These are phyloP conservation scores for Alnus rubra DNA, from an alignment of 306 rosid species.

Conservation along the genomic window DNA sequence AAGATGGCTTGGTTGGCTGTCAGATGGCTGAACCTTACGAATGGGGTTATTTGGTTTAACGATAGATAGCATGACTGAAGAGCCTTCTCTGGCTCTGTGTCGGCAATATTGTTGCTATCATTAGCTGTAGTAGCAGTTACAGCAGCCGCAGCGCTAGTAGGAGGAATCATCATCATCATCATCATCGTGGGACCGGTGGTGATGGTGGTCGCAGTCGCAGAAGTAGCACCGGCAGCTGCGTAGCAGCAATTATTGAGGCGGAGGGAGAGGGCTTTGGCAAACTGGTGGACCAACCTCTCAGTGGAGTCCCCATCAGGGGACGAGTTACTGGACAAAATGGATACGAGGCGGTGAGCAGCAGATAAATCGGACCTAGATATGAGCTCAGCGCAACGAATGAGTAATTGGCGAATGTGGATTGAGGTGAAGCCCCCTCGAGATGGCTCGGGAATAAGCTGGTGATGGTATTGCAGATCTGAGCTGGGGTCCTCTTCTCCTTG, in stretches of 20 bases:
- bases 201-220: background rate
- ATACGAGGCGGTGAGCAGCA: slow-evolving; percentile 43
- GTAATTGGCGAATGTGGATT: slow-evolving; percentile 40
- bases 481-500: slow-evolving; percentile 15
- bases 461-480: slow-evolving; percentile 21
- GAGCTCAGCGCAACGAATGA: slow-evolving; percentile 46
- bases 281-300: slow-evolving; percentile 44
- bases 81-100: slow-evolving; percentile 13
- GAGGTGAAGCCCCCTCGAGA: background rate
- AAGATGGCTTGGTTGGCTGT: slow-evolving; percentile 63
- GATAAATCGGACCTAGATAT: slow-evolving; percentile 43
- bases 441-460: background rate
- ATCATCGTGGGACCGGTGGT: background rate
- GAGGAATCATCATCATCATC: slow-evolving; percentile 4
- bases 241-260: slow-evolving; percentile 20
- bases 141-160: background rate
- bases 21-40: slow-evolving; percentile 49
- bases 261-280: slow-evolving; percentile 42
- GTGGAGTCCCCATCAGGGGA: slow-evolving; percentile 49
- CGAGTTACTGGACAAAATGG: slow-evolving; percentile 38
- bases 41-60: slow-evolving; percentile 57
- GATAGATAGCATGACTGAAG: slow-evolving; percentile 47
- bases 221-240: background rate
- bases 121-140: background rate
- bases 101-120: background rate